phyloP scores from a whole-genome alignment of 2,329 filamentous ascomycete genomes.

The Colletotrichum lupini region DNA sequence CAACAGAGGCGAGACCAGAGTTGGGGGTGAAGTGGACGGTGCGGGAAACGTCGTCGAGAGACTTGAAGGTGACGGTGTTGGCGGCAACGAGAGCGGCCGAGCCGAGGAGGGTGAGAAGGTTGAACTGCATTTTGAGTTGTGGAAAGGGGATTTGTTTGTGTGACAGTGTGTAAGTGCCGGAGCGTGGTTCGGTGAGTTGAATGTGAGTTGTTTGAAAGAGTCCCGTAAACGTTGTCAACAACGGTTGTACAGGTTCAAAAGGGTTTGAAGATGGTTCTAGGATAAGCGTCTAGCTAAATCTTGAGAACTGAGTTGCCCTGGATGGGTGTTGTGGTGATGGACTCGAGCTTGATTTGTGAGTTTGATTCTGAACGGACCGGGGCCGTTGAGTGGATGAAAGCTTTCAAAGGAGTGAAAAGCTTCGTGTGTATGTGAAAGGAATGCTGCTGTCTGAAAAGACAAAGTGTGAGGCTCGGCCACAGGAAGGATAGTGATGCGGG shows the following conservation, averaged over 20 bases:
- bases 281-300: conserved; percentile 27
- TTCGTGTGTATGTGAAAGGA: conserved; percentile 22
- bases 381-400: conserved; percentile 15
- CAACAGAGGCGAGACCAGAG: conserved; percentile 48
- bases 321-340: conserved; percentile 23
- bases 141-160: conserved; percentile 1
- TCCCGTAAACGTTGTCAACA: conserved; percentile 30
- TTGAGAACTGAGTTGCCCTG: conserved; percentile 17
- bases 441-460: conserved; percentile 34
- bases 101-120: conserved; percentile 54
- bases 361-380: conserved; percentile 18
- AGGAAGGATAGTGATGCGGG: conserved; percentile 34
- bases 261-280: background rate
- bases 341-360: conserved; percentile 24
- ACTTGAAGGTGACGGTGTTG: conserved; percentile 67
- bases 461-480: conserved; percentile 32
- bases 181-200: conserved; percentile 26
- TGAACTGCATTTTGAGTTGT: conserved; percentile 65
- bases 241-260: conserved; percentile 22
- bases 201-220: conserved; percentile 19
- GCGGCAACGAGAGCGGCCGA: conserved; percentile 53
- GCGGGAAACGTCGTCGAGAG: conserved; percentile 63
- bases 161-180: conserved; percentile 23
- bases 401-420: conserved; percentile 37
- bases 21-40: conserved; percentile 63